Percentiles rank a stretch among this genome's conserved stretches.
Conservation (phyloP, 768 basidiomycete genomes). For the Suillus plorans region DNA sequence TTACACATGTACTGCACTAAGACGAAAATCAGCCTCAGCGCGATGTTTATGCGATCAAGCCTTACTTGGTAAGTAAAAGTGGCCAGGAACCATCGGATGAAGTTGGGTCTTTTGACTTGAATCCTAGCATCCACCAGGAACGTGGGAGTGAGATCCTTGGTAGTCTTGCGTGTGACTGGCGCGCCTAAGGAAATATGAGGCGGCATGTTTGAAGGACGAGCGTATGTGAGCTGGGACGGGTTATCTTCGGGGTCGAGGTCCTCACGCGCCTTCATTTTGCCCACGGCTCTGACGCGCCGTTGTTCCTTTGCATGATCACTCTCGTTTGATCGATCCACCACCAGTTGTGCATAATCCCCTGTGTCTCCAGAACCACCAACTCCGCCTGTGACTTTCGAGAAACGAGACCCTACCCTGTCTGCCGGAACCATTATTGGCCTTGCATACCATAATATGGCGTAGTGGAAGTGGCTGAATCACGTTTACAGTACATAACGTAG, state of each 20-base stretch:
- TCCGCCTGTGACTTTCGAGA: background rate
- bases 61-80: background rate
- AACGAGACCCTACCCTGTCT: background rate
- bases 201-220: background rate
- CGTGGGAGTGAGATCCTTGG: background rate
- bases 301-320: background rate
- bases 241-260: background rate
- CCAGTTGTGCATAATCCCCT: background rate
- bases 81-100: background rate
- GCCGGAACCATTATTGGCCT: background rate
- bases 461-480: too few relatives aligned
- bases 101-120: background rate
- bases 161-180: background rate
- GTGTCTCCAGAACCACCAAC: background rate
- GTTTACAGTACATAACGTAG: too few relatives aligned
- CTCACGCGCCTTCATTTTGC: background rate
- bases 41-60: background rate
- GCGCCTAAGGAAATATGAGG: background rate
- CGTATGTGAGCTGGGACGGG: background rate
- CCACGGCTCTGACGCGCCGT: background rate
- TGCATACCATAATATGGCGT: background rate
- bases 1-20: background rate
- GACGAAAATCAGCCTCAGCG: background rate
- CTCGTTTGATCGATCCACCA: background rate
- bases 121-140: background rate